Conservation (phyloP, 169 alveolate species). For the Plasmodium gallinaceum region DNA sequence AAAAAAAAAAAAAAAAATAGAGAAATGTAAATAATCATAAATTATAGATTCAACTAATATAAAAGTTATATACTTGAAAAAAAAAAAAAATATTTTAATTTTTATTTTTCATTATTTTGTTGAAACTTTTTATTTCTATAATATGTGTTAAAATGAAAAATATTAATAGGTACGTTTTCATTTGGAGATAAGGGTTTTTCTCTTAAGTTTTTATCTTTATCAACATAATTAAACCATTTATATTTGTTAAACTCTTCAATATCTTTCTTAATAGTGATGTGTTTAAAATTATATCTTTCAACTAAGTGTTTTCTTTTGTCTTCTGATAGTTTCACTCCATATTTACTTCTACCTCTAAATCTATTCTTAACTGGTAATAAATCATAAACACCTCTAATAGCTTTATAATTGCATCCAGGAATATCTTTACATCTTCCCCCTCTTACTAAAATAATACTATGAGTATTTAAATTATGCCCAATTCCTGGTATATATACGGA, state of each 20-base stretch:
- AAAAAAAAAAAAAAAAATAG: too few relatives aligned
- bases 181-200: constrained; percentile 78
- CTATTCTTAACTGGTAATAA: constrained; percentile 90
- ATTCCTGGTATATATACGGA: constrained; percentile 90
- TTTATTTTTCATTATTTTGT: constrained; percentile 2
- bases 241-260: constrained; percentile 80
- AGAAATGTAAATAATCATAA: too few relatives aligned
- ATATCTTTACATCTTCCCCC: constrained; percentile 91
- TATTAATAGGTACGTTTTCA: constrained; percentile 81
- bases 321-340: constrained; percentile 80
- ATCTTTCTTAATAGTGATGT: constrained; percentile 81
- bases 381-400: constrained; percentile 89
- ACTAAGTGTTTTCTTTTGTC: constrained; percentile 79
- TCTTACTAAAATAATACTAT: constrained; percentile 87
- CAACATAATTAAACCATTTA: constrained; percentile 79
- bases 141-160: constrained; percentile 83
- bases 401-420: constrained; percentile 90
- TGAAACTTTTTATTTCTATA: constrained; percentile 75
- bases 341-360: constrained; percentile 83
- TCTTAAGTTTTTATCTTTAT: constrained; percentile 76
- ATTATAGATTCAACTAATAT: too few relatives aligned
- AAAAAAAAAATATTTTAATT: neutral
- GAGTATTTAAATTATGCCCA: constrained; percentile 89
- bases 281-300: constrained; percentile 71
- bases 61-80: neutral